phyloP scores from a whole-genome alignment of 1,284 basidiomycete genomes.

The Leccinum griseonigrum region DNA sequence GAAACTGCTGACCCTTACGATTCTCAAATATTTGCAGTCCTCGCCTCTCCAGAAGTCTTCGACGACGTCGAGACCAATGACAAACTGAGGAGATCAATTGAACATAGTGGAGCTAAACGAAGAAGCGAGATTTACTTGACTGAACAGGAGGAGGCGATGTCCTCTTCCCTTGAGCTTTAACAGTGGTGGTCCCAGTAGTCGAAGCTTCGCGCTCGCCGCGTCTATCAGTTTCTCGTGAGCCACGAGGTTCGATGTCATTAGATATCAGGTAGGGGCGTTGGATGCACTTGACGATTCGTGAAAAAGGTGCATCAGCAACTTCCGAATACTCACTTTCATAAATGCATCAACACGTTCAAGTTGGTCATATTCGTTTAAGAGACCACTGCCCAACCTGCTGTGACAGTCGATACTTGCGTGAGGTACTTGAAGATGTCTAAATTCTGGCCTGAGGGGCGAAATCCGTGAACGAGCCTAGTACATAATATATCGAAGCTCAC shows the following conservation, averaged over 20 bases:
- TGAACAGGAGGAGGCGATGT: constrained; percentile 95
- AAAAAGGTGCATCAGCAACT: constrained; percentile 1
- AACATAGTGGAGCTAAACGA: background rate
- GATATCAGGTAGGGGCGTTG: constrained; percentile 92
- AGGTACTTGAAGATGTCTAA: constrained; percentile 62
- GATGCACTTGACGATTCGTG: constrained; percentile 54
- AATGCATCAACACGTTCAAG: constrained; percentile 68
- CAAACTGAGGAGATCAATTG: constrained; percentile 61
- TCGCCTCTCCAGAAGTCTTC: constrained; percentile 94
- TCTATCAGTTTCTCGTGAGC: constrained; percentile 80
- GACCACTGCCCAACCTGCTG: constrained; percentile 32
- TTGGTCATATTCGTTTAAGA: constrained; percentile 66
- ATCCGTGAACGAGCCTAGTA: constrained; percentile 7
- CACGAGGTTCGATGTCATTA: constrained; percentile 75
- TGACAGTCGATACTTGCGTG: constrained; percentile 39
- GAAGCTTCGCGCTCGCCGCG: constrained; percentile 79
- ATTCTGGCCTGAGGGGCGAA: constrained; percentile 55
- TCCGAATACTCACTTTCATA: constrained; percentile 64
- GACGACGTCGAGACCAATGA: constrained; percentile 86
- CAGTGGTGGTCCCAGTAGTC: constrained; percentile 78
- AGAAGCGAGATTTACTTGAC: constrained; percentile 66
- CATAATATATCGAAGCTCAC: constrained; percentile 34
- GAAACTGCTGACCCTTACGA: constrained; percentile 50
- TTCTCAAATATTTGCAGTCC: constrained; percentile 84
- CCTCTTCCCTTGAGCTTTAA: constrained; percentile 88